These are phyloP conservation scores for Kwoniella mangroviensis DNA, from an alignment of 768 basidiomycete species.

Conservation along the genomic window DNA sequence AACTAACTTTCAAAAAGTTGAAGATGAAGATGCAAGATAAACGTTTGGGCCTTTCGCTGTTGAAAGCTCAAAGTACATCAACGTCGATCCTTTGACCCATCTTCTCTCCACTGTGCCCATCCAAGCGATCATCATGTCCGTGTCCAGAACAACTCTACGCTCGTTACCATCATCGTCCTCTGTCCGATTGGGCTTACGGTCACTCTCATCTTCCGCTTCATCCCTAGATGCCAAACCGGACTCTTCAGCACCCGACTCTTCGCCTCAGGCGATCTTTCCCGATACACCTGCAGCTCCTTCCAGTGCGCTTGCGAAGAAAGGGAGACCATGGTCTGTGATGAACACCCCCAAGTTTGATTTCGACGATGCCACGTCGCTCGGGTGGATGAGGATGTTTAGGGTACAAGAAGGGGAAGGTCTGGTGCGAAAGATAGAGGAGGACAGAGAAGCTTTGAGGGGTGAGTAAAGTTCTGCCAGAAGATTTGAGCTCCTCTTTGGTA, in stretches of 20 bases:
- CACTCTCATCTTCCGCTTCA: slow-evolving; percentile 9
- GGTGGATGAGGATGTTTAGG: slow-evolving; percentile 74
- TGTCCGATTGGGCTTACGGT: neutral
- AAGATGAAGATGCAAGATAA: no score
- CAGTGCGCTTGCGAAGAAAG: slow-evolving; percentile 13
- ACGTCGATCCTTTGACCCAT: no score
- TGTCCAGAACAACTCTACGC: slow-evolving; percentile 2
- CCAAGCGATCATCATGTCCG: neutral
- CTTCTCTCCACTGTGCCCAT: no score
- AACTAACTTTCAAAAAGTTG: neutral
- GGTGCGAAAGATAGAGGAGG: slow-evolving; percentile 82
- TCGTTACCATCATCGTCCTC: slow-evolving; percentile 9
- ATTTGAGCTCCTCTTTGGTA: no score
- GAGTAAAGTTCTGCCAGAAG: no score
- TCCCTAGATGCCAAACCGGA: slow-evolving; percentile 9
- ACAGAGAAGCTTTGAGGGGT: slow-evolving; percentile 87
- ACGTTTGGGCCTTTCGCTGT: no score
- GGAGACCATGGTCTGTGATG: slow-evolving; percentile 23
- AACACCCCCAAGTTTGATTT: slow-evolving; percentile 49
- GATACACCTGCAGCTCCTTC: slow-evolving; percentile 22
- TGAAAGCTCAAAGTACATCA: no score
- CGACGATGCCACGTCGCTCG: slow-evolving; percentile 71
- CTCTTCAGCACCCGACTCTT: slow-evolving; percentile 17
- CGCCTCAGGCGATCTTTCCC: slow-evolving; percentile 15
- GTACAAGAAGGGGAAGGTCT: slow-evolving; percentile 77